These are phyloP conservation scores for Populus euphratica DNA, from an alignment of 345 rosid species.

Conservation along the genomic window DNA sequence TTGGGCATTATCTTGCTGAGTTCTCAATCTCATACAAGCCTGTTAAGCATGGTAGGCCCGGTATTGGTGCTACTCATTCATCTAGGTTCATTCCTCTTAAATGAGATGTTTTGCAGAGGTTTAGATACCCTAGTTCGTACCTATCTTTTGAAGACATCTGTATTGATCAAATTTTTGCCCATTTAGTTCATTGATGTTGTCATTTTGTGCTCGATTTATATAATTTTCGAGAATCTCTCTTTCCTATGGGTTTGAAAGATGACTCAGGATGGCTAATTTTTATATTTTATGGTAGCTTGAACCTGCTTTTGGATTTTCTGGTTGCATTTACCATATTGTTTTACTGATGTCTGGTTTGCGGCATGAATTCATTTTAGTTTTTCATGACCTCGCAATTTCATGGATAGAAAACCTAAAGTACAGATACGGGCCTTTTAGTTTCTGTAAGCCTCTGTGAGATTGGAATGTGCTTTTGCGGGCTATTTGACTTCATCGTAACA, in stretches of 20 bases:
- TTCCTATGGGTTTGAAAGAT: background rate
- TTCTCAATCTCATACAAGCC: constrained; percentile 49
- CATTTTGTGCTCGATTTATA: background rate
- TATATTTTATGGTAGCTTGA: background rate
- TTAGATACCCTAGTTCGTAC: background rate
- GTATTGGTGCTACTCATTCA: constrained; percentile 96
- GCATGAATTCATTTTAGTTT: background rate
- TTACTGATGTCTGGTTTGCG: background rate
- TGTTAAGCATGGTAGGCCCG: constrained; percentile 95
- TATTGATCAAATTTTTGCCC: constrained; percentile 4
- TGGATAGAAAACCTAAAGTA: background rate
- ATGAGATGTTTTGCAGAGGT: constrained; percentile 33
- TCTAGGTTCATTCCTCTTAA: constrained; percentile 96
- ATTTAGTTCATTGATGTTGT: background rate
- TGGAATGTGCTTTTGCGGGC: background rate
- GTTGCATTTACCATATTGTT: background rate
- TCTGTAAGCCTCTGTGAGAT: background rate
- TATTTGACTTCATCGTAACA: background rate
- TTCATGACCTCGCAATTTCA: background rate
- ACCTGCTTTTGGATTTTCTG: background rate
- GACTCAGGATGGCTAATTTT: background rate
- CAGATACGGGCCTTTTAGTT: background rate
- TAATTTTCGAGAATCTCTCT: background rate
- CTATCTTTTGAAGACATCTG: background rate
- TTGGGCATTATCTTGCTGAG: constrained; percentile 34